Base-by-base conservation (phyloP, 768 basidiomycete species). In the Lactifluus pinguis region DNA sequence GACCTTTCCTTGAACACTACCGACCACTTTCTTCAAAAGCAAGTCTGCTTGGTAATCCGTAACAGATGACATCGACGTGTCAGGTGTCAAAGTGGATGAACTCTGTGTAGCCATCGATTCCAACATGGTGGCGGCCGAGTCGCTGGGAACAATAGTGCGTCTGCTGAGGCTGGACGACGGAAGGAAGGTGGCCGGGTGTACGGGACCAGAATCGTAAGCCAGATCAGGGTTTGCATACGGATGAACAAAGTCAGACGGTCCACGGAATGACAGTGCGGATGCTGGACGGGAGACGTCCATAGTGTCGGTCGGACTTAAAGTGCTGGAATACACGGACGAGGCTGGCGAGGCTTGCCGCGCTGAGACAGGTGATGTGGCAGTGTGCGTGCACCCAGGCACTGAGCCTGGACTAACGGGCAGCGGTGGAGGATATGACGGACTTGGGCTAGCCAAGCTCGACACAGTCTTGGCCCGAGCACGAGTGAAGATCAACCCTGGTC, bases 161-260 rank as follows among this genome's bases (percentile, higher is more conserved):
- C 54, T 57, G 34, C 59, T 21, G 72, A 68, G 41, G 72, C 69
- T n/a, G 65, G 66, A 50, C 10, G 69, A 63, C 30, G 68, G 66
- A 57, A 67, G 66, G 51, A 74, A 74, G 57, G 76, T 69, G 52
- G 74, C 70, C 6, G 36, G 36, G 44, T 52, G 57, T 32, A 59
- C 42, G 4, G 50, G 54, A 47, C 53, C 48, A 19, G 34, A n/a
- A 41, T 73, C 73, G 30, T 73, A 70, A 36, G 80, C 80, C 49
- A 87, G 74, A 63, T 89, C 85, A 8, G 89, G 88, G 66, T 91
- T 89, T 55, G 89, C 89, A 69, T 89, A 92, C 30, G 89, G 89
- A 73, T 92, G 89, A 42, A 79, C 68, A 58, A 75, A 77, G 17
- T 74, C 72, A 19, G 69, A 66, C 7, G 59, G 67, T 2, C 55